phyloP scores from a whole-genome alignment of 2,329 filamentous ascomycete genomes.

The Didymella exigua region DNA sequence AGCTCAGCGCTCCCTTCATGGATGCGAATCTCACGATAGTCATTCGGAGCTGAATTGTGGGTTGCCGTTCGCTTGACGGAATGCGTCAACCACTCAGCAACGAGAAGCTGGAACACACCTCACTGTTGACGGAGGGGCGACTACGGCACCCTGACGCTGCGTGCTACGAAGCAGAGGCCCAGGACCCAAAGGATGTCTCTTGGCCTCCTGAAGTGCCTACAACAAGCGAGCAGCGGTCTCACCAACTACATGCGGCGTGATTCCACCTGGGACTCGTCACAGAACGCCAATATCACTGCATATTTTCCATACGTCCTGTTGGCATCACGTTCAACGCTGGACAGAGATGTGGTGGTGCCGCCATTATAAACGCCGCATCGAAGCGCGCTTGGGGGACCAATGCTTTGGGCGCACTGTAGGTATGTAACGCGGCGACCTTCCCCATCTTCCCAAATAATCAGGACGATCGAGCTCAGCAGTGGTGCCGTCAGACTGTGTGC shows the following conservation, averaged over 20 bases:
- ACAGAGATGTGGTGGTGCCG: background rate
- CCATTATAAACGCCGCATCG: background rate
- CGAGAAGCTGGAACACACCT: slow-evolving; percentile 1
- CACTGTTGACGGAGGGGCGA: slow-evolving; percentile 3
- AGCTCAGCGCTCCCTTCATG: slow-evolving; percentile 1
- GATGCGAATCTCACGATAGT: slow-evolving; percentile 6
- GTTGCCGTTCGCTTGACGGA: slow-evolving; percentile 10
- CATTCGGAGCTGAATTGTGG: slow-evolving; percentile 16
- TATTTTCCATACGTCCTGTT: background rate
- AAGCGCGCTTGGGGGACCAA: slow-evolving; percentile 7
- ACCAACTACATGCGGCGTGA: background rate
- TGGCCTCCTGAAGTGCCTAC: background rate
- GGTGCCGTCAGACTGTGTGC: slow-evolving; percentile 7
- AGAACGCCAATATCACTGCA: slow-evolving; percentile 7
- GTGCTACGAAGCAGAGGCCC: background rate
- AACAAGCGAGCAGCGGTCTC: background rate
- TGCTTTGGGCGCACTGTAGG: slow-evolving; percentile 1
- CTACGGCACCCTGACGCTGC: background rate
- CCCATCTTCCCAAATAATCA: slow-evolving; percentile 17
- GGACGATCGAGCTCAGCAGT: slow-evolving; percentile 5
- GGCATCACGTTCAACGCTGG: background rate
- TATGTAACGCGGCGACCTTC: slow-evolving; percentile 10
- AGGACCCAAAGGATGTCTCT: background rate
- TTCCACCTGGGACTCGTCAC: background rate
- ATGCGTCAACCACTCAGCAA: slow-evolving; percentile 9